Base-by-base conservation (phyloP, 2,329 filamentous ascomycete species). In the Fusarium ambrosium region DNA sequence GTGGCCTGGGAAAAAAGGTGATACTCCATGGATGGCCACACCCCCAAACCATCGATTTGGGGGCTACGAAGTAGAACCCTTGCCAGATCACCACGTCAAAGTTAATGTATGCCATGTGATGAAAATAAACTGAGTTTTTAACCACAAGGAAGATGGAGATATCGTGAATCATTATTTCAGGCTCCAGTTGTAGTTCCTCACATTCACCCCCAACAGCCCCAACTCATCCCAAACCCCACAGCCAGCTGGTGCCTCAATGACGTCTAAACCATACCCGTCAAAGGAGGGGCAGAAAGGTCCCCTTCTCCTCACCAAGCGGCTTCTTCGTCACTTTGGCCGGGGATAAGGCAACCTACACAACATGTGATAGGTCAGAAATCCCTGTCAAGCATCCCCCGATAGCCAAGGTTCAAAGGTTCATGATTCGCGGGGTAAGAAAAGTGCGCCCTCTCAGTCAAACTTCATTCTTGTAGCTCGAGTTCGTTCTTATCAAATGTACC, bases 371-470 rank as follows among this genome's bases (percentile, higher is more conserved):
- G 76, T 4, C 61, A 65, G 41, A 39, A 24, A 20, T 27, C 22
- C 24, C 13, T 3, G 18, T 20, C 6, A 13, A n/a, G n/a, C 32
- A 16, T 7, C 22, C 29, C 34, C 36, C 24, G 36, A 36, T 27
- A 37, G 29, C 43, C 39, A 53, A 53, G 27, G 48, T 32, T 53
- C 18, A 32, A 10, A n/a, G 24, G 48, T 27, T 27, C 29, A 37
- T 24, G 27, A 62, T 66, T 56, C 66, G 68, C 73, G 65, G 72
- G 67, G 66, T 69, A 74, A 61, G 56, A 67, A 65, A 73, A 71
- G 72, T 41, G 71, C 71, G 74, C 69, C 71, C 41, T 68, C 48
- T 39, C 27, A 29, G 9, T 51, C 16, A 51, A 63, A 24, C 63
- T n/a, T 32, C 64, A 51, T 24, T 10, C 41, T 14, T 61, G 61